Evolutionary conservation across 2,329 filamentous ascomycete species (phyloP), one percentile per base, ranked within the genome.

Genomic region (Curvularia lunata): DNA sequence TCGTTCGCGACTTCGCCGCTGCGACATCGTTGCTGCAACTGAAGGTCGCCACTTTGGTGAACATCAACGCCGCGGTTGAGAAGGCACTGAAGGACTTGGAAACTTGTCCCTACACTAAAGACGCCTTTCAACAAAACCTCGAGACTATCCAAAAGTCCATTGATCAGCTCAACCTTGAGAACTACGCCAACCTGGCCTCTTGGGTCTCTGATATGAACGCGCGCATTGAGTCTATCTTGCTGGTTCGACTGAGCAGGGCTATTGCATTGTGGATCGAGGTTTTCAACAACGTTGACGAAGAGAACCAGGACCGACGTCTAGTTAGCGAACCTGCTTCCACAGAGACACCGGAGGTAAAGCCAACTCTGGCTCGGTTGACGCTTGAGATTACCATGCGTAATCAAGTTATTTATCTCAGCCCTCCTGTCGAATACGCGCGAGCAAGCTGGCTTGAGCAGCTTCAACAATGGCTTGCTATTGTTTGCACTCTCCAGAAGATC

Each of bases 381-480:
- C 91, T 97, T 67, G 95, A 99, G 75, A 89, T 99, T 53, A 95
- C 92, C 5, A 99, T 99, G 92, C 91, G 91, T 30, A 98, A 98
- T 69, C 95, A 99, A 76, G 90, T 97, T 65, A 97, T 99, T 66
- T 97, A 96, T 72, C 85, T 99, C 25, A 95, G 97, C 52, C 96
- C 95, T 4, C 95, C 95, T 5, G 82, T 98, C 50, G 92, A 97
- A 74, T 95, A 89, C 74, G 93, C 95, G 16, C 87, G 93, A 65
- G 93, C 94, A 12, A 94, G 90, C 73, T 99, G 96, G 95, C 91
- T 96, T 72, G 84, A 89, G 18, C 93, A 97, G 67, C 84, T 99
- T 40, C 93, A 98, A 68, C 86, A 92, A 32, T 99, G 95, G 95
- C 85, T 99, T 34, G 93, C 91, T 38, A 85, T 96, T 57, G 89